Evolutionary conservation across 176 grass and related monocot genomes (phyloP).

Genomic region (Aegilops tauschii): DNA sequence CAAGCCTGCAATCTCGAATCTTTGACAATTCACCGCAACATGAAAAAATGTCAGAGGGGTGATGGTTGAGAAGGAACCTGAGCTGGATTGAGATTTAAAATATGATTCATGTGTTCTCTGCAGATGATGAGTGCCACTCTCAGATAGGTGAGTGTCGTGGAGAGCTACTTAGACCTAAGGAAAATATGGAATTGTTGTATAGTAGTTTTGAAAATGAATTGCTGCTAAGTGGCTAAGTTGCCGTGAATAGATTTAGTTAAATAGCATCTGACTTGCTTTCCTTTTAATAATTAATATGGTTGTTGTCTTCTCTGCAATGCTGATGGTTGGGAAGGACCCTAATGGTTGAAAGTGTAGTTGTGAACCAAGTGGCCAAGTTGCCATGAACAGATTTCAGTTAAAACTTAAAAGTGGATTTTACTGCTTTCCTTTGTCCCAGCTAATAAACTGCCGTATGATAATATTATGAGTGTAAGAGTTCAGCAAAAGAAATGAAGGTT

Average conservation of each 20-base stretch:
- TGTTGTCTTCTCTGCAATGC: slow-evolving; percentile 24
- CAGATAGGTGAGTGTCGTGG: slow-evolving; percentile 40
- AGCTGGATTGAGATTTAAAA: slow-evolving; percentile 67
- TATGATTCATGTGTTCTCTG: slow-evolving; percentile 45
- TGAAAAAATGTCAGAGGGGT: slow-evolving; percentile 11
- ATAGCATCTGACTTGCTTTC: not conserved
- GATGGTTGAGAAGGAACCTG: slow-evolving; percentile 67
- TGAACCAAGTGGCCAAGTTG: slow-evolving; percentile 17
- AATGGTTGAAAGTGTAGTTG: not conserved
- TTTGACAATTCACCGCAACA: too few relatives aligned
- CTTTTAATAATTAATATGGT: slow-evolving; percentile 18
- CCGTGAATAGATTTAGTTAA: not conserved
- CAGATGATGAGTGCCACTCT: slow-evolving; percentile 20
- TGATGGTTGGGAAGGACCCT: not conserved
- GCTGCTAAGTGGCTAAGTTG: slow-evolving; percentile 9
- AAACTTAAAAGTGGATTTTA: not conserved
- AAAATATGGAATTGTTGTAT: slow-evolving; percentile 50
- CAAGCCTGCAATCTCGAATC: too few relatives aligned
- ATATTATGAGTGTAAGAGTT: not conserved
- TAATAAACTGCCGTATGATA: slow-evolving; percentile 3
- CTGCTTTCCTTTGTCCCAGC: not conserved
- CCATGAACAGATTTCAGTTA: not conserved
- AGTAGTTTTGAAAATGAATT: slow-evolving; percentile 26
- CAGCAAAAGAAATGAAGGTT: not conserved
- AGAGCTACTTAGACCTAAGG: slow-evolving; percentile 48